phyloP scores from a whole-genome alignment of 2,329 filamentous ascomycete genomes.

The Microascus cirrosus region DNA sequence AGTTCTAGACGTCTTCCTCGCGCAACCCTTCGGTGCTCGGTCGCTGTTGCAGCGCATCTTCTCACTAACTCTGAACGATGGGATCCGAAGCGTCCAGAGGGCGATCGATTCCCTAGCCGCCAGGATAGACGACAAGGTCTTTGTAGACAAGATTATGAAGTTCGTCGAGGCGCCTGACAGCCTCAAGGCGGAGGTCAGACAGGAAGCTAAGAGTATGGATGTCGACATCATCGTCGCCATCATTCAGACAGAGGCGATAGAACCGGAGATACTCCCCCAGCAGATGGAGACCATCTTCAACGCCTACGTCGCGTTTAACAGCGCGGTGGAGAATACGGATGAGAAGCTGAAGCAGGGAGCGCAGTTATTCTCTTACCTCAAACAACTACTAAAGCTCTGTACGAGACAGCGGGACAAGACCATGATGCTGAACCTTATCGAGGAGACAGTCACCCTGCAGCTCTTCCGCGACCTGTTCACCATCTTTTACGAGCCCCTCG shows the following conservation, averaged over 20 bases:
- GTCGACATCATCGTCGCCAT: slow-evolving; percentile 82
- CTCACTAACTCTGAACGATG: slow-evolving; percentile 79
- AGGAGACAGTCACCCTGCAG: slow-evolving; percentile 94
- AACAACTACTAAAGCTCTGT: slow-evolving; percentile 86
- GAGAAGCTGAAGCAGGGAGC: slow-evolving; percentile 86
- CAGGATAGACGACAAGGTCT: slow-evolving; percentile 72
- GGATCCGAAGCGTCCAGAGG: slow-evolving; percentile 75
- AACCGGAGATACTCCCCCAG: slow-evolving; percentile 57
- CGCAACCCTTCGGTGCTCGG: slow-evolving; percentile 83
- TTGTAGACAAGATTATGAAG: slow-evolving; percentile 69
- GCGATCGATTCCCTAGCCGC: slow-evolving; percentile 67
- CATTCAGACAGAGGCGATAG: slow-evolving; percentile 64
- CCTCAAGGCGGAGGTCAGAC: slow-evolving; percentile 61
- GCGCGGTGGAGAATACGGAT: slow-evolving; percentile 82
- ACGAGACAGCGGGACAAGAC: slow-evolving; percentile 87
- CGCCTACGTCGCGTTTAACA: slow-evolving; percentile 92
- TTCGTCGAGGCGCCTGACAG: slow-evolving; percentile 69
- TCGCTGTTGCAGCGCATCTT: slow-evolving; percentile 93
- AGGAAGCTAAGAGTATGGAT: slow-evolving; percentile 61
- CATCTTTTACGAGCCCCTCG: slow-evolving; percentile 96
- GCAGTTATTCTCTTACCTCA: slow-evolving; percentile 85
- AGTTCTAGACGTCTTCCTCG: slow-evolving; percentile 87
- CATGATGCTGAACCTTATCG: slow-evolving; percentile 93
- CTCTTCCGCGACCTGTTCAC: slow-evolving; percentile 93
- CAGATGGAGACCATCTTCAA: slow-evolving; percentile 85